Conservation (phyloP, 1,284 basidiomycete genomes). For the Tetrapyrgos nigripes region DNA sequence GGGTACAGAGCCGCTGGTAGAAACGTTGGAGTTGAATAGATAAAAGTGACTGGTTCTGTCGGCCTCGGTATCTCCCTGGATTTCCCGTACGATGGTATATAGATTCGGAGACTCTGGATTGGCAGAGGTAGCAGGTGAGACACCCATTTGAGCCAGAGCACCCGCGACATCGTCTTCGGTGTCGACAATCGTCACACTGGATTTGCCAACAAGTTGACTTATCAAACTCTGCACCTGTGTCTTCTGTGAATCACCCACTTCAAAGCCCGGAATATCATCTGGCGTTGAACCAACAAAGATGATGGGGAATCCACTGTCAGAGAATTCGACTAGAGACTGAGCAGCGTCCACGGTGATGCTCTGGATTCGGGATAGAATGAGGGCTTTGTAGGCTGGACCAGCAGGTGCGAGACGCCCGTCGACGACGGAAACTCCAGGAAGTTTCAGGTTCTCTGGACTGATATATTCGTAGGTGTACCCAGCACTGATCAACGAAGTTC, state of each 20-base stretch:
- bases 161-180: slow-evolving; percentile 13
- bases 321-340: slow-evolving; percentile 15
- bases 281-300: slow-evolving; percentile 16
- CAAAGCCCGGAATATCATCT: slow-evolving; percentile 23
- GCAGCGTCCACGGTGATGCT: slow-evolving; percentile 23
- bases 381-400: slow-evolving; percentile 25
- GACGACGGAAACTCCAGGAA: slow-evolving; percentile 20
- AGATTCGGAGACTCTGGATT: slow-evolving; percentile 13
- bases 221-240: slow-evolving; percentile 18
- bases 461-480: slow-evolving; percentile 26
- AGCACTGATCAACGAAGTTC: slow-evolving; percentile 16
- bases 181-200: slow-evolving; percentile 13
- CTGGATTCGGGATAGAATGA: slow-evolving; percentile 15
- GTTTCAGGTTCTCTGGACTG: slow-evolving; percentile 23
- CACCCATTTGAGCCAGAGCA: slow-evolving; percentile 15
- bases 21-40: slow-evolving; percentile 18
- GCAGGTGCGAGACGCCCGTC: slow-evolving; percentile 14
- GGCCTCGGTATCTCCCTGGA: slow-evolving; percentile 1
- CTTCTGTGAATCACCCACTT: slow-evolving; percentile 14
- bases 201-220: slow-evolving; percentile 16
- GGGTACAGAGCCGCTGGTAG: not conserved
- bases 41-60: slow-evolving; percentile 15
- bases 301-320: slow-evolving; percentile 19
- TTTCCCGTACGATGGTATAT: slow-evolving; percentile 18
- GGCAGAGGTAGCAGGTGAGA: slow-evolving; percentile 17